Base-by-base conservation (phyloP, 345 rosid species). In the Populus pruinosa region DNA sequence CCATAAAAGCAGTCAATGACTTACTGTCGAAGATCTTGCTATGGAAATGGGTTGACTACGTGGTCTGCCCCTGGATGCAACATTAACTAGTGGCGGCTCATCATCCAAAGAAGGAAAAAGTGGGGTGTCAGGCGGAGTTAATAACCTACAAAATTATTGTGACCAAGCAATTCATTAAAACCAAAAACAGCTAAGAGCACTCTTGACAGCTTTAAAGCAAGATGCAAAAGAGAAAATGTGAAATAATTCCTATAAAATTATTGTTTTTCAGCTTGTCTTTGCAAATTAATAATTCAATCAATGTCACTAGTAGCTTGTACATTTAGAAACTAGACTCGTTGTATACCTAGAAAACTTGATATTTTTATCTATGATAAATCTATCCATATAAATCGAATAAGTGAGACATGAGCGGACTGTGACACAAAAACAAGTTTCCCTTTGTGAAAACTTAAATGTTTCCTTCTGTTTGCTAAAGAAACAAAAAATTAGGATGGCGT, bases 121-220 rank as follows among this genome's bases (percentile, higher is more conserved):
- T 5, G 99, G 99, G 64, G 99, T 92, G 67, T 96, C 98, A 0
- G 99, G 99, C 72, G 99, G 98, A 84, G 98, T 93, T 88, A 93
- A 83, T 78, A 96, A 88, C 99, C 99, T 96, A 85, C 76, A 80
- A 86, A 80, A 79, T 82, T 74, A 82, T 71, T 53, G 88, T 50
- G 56, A 83, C 56, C 76, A 43, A 36, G 79, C 74, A 82, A 72
- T 78, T 72, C 61, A 75, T 87, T 79, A 90, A 81, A 71, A 63
- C 74, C 75, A 78, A 38, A 55, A 81, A 80, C 35, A 44, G 18
- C 36, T 9, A 71, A 55, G 55, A 61, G 16, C 62, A 50, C 41
- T 33, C 27, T 74, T 73, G 64, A n/a, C 18, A 35, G 31, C 65
- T 35, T 31, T 76, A 38, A 61, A 72, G 39, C 69, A 71, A 16